Conservation (phyloP, 2,329 filamentous ascomycete species). For the Neofusicoccum ribis region DNA sequence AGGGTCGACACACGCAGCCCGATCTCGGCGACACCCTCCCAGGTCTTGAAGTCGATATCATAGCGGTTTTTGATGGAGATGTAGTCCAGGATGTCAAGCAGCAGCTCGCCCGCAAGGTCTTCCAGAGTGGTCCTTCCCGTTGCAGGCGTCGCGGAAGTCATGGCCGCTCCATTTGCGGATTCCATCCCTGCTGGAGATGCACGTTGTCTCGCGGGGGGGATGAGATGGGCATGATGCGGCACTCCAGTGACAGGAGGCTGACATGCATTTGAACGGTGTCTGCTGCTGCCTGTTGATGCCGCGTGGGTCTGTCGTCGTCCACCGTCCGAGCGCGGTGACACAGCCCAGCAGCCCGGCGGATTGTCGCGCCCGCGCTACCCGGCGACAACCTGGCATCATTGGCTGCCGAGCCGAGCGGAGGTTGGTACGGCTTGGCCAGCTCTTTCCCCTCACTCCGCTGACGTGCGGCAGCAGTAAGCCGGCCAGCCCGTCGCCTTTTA, state of each 20-base stretch:
- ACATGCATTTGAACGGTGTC: not conserved
- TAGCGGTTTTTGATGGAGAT: not conserved
- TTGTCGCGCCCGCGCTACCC: not conserved
- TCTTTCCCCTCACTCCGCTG: conserved; percentile 11
- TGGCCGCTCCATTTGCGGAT: not conserved
- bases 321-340: not conserved
- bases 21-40: not conserved
- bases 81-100: not conserved
- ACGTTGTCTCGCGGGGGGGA: too few species aligned
- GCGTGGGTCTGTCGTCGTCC: not conserved
- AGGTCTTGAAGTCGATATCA: conserved; percentile 4
- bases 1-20: not conserved
- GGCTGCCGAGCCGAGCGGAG: not conserved
- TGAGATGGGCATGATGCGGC: not conserved
- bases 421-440: not conserved
- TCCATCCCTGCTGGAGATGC: too few species aligned
- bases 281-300: not conserved
- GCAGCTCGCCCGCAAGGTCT: not conserved
- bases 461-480: not conserved
- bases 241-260: not conserved
- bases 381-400: not conserved
- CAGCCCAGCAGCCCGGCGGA: not conserved
- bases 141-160: not conserved
- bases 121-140: not conserved
- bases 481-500: not conserved